A percentile compares a stretch with the other conserved stretches of the same genome.
Evolutionary conservation across 192 early-diverging fungal genomes (phyloP).

Genomic region (Umbelopsis isabellina): DNA sequence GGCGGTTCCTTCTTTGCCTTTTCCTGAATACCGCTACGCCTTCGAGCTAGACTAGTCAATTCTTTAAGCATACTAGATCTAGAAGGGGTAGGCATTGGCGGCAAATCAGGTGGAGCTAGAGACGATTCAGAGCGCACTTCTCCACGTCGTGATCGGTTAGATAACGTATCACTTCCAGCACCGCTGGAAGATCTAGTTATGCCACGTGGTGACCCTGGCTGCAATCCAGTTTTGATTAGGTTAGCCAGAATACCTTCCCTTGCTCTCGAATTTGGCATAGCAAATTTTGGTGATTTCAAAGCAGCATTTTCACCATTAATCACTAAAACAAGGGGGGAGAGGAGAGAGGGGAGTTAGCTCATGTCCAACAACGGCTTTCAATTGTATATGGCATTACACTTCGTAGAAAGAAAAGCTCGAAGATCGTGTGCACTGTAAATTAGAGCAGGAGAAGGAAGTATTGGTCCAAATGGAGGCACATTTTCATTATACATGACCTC

Average conservation of each 20-base stretch:
- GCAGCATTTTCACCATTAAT: constrained; percentile 59
- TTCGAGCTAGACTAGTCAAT: constrained; percentile 8
- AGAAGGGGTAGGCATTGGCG: constrained; percentile 6
- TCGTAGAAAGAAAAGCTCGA: constrained; percentile 39
- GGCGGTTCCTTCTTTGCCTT: constrained; percentile 1
- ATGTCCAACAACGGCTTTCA: neutral
- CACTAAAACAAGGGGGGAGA: constrained; percentile 32
- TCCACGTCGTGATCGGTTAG: neutral
- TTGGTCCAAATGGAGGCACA: constrained; percentile 55
- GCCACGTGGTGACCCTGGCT: neutral
- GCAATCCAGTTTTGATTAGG: constrained; percentile 29
- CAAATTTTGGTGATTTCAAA: constrained; percentile 52
- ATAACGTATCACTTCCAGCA: neutral
- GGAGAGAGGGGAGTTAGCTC: no score
- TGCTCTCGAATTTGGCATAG: constrained; percentile 49
- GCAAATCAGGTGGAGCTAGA: neutral
- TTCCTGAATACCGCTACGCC: constrained; percentile 9
- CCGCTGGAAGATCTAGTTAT: constrained; percentile 5
- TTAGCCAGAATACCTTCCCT: constrained; percentile 43
- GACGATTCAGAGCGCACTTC: constrained; percentile 15
- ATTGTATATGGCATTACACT: constrained; percentile 24
- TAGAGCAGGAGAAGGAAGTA: constrained; percentile 51
- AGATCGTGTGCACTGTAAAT: constrained; percentile 44
- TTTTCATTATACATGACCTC: constrained; percentile 45
- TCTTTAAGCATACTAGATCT: constrained; percentile 5